A percentile compares a stretch with the other conserved stretches of the same genome.
Conservation (phyloP, 108 stramenopile genomes). For the Fragilaria radians region DNA sequence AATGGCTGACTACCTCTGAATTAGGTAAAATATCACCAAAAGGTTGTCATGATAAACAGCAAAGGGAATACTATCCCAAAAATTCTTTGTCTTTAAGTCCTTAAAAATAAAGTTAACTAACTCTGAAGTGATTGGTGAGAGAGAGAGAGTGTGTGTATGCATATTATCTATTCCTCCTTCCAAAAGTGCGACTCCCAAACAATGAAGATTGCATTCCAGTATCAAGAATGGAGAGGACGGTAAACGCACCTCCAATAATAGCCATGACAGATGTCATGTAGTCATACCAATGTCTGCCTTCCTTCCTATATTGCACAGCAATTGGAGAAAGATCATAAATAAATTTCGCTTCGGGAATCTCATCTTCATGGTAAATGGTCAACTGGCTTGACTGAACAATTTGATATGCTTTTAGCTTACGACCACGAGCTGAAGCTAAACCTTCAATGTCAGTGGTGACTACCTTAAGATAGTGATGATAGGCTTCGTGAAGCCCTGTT, state of each 20-base stretch:
- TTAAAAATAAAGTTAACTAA: no score
- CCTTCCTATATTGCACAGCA: slow-evolving; percentile 36
- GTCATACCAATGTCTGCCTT: slow-evolving; percentile 75
- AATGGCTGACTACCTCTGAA: no score
- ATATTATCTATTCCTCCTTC: no score
- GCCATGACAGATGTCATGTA: slow-evolving; percentile 89
- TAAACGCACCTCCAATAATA: slow-evolving; percentile 93
- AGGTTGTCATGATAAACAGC: no score
- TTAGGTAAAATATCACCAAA: no score
- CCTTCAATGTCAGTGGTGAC: slow-evolving; percentile 41
- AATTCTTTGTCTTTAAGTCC: no score
- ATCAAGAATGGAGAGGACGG: slow-evolving; percentile 86
- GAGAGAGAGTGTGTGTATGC: no score
- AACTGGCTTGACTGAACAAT: slow-evolving; percentile 61
- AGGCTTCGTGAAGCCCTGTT: slow-evolving; percentile 70
- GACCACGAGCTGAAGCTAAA: slow-evolving; percentile 39
- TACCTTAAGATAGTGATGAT: slow-evolving; percentile 92
- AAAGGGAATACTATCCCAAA: no score
- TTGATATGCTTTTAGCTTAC: slow-evolving; percentile 34
- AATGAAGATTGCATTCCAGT: slow-evolving; percentile 7
- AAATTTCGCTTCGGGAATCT: slow-evolving; percentile 77
- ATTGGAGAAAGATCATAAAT: slow-evolving; percentile 80
- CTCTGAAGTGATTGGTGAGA: no score
- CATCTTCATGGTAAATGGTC: slow-evolving; percentile 35
- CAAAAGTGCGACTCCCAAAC: neutral